Percentiles rank a stretch among this genome's conserved stretches.
These are phyloP conservation scores for Flaveria bidentis DNA, from an alignment of 129 eudicot species.

Conservation along the genomic window DNA sequence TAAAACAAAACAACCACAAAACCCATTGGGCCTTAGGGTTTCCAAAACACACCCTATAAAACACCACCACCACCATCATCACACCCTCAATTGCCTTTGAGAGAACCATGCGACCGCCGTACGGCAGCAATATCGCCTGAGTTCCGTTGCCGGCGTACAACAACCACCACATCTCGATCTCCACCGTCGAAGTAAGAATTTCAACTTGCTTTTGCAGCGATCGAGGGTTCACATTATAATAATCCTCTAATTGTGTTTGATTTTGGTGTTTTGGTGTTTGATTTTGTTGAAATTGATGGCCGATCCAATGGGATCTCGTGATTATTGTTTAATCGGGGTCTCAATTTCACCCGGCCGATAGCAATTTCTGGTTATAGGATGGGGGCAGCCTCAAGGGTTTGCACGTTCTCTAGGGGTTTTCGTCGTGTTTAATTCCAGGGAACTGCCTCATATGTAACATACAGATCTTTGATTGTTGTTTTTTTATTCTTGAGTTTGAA, in stretches of 20 bases:
- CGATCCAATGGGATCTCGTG: conserved; percentile 37
- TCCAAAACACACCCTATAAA: background rate
- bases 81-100: conserved; percentile 22
- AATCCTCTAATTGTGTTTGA: background rate
- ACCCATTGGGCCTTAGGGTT: conserved; percentile 21
- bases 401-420: conserved; percentile 25
- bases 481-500: no score
- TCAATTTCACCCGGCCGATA: conserved; percentile 37
- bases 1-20: background rate
- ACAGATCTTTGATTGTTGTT: background rate
- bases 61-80: background rate
- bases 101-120: conserved; percentile 29
- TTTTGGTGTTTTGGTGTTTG: no score
- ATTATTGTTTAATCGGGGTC: background rate
- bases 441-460: conserved; percentile 28
- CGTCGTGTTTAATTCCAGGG: conserved; percentile 35
- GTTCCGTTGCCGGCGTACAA: conserved; percentile 42
- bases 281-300: background rate
- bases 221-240: conserved; percentile 7
- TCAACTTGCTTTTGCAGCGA: conserved; percentile 10
- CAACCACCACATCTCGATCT: conserved; percentile 12
- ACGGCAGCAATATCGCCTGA: conserved; percentile 28
- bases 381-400: conserved; percentile 38
- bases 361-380: conserved; percentile 2
- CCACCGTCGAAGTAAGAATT: background rate